phyloP scores from a whole-genome alignment of 2,329 filamentous ascomycete genomes.

The Ascosphaera aggregata region DNA sequence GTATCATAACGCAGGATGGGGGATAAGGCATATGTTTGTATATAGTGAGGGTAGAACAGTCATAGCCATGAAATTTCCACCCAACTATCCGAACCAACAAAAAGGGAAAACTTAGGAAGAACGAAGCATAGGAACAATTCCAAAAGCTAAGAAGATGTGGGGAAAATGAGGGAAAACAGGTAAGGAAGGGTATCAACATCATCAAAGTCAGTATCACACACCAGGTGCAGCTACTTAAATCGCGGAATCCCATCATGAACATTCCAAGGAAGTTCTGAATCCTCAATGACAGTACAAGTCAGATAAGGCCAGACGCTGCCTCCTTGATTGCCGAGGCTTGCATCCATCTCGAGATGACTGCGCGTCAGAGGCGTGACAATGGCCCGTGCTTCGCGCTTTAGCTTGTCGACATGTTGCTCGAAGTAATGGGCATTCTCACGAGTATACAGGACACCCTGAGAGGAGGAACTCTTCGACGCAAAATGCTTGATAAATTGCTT shows the following conservation, averaged over 20 bases:
- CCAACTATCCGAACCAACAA: background rate
- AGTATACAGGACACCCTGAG: conserved; percentile 44
- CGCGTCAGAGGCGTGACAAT: conserved; percentile 68
- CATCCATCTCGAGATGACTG: conserved; percentile 61
- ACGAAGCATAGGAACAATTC: conserved; percentile 1
- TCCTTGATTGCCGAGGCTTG: conserved; percentile 19
- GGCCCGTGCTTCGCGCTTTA: conserved; percentile 65
- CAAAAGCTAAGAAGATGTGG: conserved; percentile 1
- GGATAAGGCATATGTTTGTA: too few relatives aligned
- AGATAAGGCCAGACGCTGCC: conserved; percentile 29
- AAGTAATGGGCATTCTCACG: conserved; percentile 70
- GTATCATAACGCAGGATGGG: too few relatives aligned
- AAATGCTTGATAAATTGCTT: conserved; percentile 73
- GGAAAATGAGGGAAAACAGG: conserved; percentile 1
- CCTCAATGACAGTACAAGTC: conserved; percentile 39
- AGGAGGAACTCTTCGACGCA: conserved; percentile 22
- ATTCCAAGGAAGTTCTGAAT: conserved; percentile 40
- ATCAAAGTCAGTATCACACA: background rate
- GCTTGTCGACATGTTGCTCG: conserved; percentile 67
- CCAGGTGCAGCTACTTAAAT: background rate
- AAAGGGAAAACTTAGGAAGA: conserved; percentile 2
- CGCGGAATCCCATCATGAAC: conserved; percentile 4
- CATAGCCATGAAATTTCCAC: too few relatives aligned
- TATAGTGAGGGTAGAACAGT: too few relatives aligned
- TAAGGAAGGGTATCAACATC: background rate